phyloP scores from a whole-genome alignment of 768 basidiomycete species.

The Exsudoporus frostii region DNA sequence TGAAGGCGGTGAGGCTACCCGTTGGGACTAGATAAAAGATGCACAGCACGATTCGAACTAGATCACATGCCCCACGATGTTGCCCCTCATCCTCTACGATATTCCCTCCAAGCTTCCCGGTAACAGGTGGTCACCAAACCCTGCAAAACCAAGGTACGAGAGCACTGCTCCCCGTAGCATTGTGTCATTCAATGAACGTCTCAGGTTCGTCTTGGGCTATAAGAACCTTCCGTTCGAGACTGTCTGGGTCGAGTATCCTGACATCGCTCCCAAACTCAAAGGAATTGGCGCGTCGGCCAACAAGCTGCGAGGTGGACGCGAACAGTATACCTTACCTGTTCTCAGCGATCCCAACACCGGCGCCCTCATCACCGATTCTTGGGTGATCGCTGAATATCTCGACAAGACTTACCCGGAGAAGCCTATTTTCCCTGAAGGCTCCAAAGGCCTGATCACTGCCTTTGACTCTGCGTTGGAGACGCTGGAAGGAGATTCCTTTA shows the following conservation, averaged over 20 bases:
- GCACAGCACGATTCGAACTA: background rate
- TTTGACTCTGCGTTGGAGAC: constrained; percentile 9
- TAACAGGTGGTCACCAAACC: constrained; percentile 37
- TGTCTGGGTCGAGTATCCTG: constrained; percentile 34
- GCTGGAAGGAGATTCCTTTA: background rate
- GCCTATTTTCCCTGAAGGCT: constrained; percentile 23
- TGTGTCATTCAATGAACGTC: background rate
- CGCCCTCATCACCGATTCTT: constrained; percentile 29
- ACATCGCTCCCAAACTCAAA: constrained; percentile 27
- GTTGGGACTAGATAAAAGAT: constrained; percentile 5
- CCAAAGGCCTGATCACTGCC: constrained; percentile 22
- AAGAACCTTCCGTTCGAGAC: constrained; percentile 35
- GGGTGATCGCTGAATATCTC: constrained; percentile 34
- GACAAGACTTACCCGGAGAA: constrained; percentile 35
- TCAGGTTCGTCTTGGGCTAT: constrained; percentile 31
- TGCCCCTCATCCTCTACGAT: constrained; percentile 37
- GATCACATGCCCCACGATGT: constrained; percentile 12
- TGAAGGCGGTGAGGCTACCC: background rate
- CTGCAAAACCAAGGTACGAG: constrained; percentile 36
- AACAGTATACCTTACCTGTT: constrained; percentile 32
- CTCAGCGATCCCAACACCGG: constrained; percentile 33
- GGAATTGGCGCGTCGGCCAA: constrained; percentile 25
- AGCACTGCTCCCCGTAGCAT: background rate
- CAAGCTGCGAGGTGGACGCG: constrained; percentile 16
- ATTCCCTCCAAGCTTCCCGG: constrained; percentile 31